Base-by-base conservation (phyloP, 1,284 basidiomycete species). In the Cryptococcus floricola region DNA sequence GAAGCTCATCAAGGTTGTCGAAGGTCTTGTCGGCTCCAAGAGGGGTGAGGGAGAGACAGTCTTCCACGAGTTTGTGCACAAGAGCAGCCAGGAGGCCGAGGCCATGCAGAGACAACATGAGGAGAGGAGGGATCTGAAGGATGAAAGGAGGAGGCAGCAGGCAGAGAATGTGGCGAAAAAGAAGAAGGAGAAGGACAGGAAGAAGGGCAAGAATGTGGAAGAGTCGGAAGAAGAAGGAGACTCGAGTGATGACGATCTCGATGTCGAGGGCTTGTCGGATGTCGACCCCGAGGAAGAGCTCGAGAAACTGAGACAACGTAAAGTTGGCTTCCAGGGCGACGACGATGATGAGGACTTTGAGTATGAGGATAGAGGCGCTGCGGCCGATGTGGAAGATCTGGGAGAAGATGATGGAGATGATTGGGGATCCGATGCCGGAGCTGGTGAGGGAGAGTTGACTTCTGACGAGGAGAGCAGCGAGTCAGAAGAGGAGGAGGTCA, bases 31-130 rank as follows among this genome's bases (percentile, higher is more conserved):
- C 4, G 91, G 91, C 9, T 69, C 69, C 57, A 76, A 75, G 68
- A 64, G 71, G 52, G 79, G 80, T 52, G 89, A 93, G 71, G 89
- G 91, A 3, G 83, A 83, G 63, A 91, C 96, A 1, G 86, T 97
- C 45, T 94, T 88, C 79, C 94, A 97, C 74, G 87, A 90, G 76
- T 88, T 93, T 66, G 87, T 93, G 51, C 88, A 88, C 79, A 93
- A 90, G 75, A 81, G 87, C 37, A 89, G 87, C 73, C 82, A 84
- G 51, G 87, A 94, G 68, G 78, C 81, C 18, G 78, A 80, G 25
- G 80, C 80, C 14, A 84, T 87, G 59, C 86, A 87, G 68, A 81
- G 83, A 37, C 83, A 84, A 19, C 88, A 93, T 72, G 87, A 84
- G 3, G 87, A 84, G 34, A 87, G 87, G 67, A 85, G 85, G 61